These are phyloP conservation scores for Cokeromyces recurvatus DNA, from an alignment of 371 early-diverging fungal genomes.

Conservation along the genomic window DNA sequence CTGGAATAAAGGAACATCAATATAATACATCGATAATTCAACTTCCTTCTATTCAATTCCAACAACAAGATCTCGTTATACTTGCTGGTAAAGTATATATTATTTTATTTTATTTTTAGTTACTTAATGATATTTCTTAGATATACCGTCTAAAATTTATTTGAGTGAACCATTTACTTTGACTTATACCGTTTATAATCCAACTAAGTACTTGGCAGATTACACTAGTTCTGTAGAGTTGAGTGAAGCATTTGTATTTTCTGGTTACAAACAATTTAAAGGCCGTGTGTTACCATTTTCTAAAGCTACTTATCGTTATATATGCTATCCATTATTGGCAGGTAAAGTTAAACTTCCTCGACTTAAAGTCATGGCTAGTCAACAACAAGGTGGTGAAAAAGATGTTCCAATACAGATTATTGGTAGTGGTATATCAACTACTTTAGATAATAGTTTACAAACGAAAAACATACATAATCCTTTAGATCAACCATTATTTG, in stretches of 20 bases:
- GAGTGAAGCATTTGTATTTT: constrained; percentile 70
- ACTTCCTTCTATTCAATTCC: constrained; percentile 31
- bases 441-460: constrained; percentile 21
- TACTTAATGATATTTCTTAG: constrained; percentile 7
- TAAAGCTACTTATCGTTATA: constrained; percentile 28
- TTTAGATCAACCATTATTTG: constrained; percentile 1
- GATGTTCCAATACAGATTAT: constrained; percentile 31
- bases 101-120: neutral
- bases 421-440: constrained; percentile 14
- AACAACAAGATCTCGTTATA: constrained; percentile 22
- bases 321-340: constrained; percentile 43
- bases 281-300: constrained; percentile 56
- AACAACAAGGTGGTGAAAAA: constrained; percentile 31
- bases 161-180: constrained; percentile 60
- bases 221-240: constrained; percentile 57
- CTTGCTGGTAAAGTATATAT: constrained; percentile 29
- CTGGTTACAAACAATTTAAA: constrained; percentile 60
- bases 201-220: constrained; percentile 51
- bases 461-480: constrained; percentile 3
- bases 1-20: constrained; percentile 9
- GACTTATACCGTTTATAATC: constrained; percentile 58
- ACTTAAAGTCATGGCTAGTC: constrained; percentile 41
- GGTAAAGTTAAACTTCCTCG: constrained; percentile 52
- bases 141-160: constrained; percentile 47
- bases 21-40: constrained; percentile 22